A percentile compares a stretch with the other conserved stretches of the same genome.
phyloP scores from a whole-genome alignment of 2,329 filamentous ascomycete genomes.

The Epichloe sylvatica region DNA sequence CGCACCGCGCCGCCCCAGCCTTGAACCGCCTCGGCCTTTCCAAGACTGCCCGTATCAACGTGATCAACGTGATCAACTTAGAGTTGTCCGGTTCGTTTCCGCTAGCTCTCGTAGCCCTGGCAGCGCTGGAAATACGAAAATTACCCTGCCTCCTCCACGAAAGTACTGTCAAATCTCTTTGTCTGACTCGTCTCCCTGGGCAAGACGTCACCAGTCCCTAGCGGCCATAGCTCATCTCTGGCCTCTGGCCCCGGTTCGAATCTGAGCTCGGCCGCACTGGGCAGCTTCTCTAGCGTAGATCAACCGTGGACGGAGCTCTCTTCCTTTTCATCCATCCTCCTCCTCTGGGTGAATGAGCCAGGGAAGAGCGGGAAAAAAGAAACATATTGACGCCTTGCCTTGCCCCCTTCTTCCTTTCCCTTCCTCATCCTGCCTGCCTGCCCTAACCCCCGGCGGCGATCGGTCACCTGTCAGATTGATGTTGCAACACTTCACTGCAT shows the following conservation, averaged over 20 bases:
- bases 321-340: not conserved
- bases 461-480: not conserved
- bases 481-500: not conserved
- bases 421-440: not conserved
- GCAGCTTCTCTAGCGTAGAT: not conserved
- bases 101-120: not conserved
- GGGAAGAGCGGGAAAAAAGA: not conserved
- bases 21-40: too few species aligned
- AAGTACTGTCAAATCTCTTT: conserved; percentile 6
- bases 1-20: too few species aligned
- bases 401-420: not conserved
- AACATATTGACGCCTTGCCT: not conserved
- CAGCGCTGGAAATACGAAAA: too few species aligned
- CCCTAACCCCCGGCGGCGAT: not conserved
- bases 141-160: not conserved
- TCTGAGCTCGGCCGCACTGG: not conserved
- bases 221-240: conserved; percentile 2
- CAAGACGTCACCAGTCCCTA: not conserved
- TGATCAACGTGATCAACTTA: too few species aligned
- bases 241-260: not conserved
- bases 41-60: too few species aligned
- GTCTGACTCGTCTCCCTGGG: conserved; percentile 7
- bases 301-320: not conserved
- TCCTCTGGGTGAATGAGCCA: not conserved
- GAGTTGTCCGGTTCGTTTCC: not conserved